Evolutionary conservation across 768 basidiomycete genomes (phyloP).

Genomic region (Mycena rosella): DNA sequence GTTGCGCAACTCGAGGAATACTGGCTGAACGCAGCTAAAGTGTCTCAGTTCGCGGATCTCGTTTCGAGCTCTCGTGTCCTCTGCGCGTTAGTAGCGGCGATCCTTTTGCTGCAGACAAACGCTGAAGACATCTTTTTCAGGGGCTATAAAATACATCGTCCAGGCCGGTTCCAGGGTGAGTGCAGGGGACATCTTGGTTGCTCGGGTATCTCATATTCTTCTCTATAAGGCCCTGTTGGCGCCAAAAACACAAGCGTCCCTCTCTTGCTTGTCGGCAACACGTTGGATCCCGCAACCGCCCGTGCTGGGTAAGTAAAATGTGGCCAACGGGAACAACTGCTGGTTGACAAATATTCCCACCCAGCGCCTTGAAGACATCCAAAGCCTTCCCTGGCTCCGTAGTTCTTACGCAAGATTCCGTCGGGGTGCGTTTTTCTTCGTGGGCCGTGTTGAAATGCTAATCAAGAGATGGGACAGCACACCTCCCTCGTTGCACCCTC

Average conservation of each 20-base stretch:
- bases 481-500: conserved; percentile 50
- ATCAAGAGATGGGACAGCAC: conserved; percentile 47
- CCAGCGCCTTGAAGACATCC: too few relatives aligned
- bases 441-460: background rate
- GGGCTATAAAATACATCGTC: conserved; percentile 19
- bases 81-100: conserved; percentile 11
- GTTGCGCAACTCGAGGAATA: background rate
- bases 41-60: conserved; percentile 20
- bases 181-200: background rate
- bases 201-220: too few relatives aligned
- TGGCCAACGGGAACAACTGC: too few relatives aligned
- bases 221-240: conserved; percentile 47
- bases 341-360: too few relatives aligned
- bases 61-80: background rate
- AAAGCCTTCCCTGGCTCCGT: background rate
- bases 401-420: background rate
- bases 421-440: background rate
- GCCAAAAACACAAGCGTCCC: conserved; percentile 48
- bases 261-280: conserved; percentile 45
- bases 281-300: conserved; percentile 34
- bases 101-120: background rate
- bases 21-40: background rate
- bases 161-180: conserved; percentile 34
- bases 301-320: conserved; percentile 7
- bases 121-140: background rate